Evolutionary conservation across 2,329 filamentous ascomycete genomes (phyloP).

Genomic region (Colletotrichum liaoningense): DNA sequence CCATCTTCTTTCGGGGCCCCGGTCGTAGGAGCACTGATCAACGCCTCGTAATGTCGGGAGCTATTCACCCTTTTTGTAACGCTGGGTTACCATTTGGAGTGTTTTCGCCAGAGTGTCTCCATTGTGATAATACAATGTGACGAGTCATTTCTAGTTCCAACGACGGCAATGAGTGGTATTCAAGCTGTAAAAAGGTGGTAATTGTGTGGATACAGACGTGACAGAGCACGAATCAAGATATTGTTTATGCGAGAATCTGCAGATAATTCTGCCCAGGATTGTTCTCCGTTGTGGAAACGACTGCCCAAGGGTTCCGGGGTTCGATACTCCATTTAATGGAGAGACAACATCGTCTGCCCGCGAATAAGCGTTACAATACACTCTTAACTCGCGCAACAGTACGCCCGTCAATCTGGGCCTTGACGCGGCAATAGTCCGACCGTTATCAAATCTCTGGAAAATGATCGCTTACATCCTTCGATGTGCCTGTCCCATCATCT

Average conservation of each 20-base stretch:
- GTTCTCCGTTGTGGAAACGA: background rate
- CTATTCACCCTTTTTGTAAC: background rate
- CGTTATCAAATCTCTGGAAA: background rate
- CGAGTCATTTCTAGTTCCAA: slow-evolving; percentile 7
- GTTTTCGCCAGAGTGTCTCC: background rate
- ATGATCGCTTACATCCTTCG: too few relatives aligned
- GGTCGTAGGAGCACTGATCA: background rate
- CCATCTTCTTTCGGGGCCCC: background rate
- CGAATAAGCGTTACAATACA: background rate
- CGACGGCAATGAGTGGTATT: background rate
- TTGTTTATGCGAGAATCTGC: background rate
- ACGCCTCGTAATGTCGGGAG: background rate
- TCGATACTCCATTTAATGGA: background rate
- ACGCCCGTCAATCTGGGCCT: background rate
- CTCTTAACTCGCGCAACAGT: background rate
- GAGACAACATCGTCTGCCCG: background rate
- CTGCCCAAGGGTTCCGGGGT: background rate
- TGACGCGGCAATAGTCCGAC: too few relatives aligned
- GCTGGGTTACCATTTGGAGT: background rate
- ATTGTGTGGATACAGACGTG: background rate
- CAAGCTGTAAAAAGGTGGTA: background rate
- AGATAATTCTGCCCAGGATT: background rate
- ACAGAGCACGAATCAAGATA: background rate
- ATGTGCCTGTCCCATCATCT: background rate
- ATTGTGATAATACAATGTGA: background rate